Evolutionary conservation across 805 yeast genomes (phyloP).

Genomic region (Ogataea neopini): DNA sequence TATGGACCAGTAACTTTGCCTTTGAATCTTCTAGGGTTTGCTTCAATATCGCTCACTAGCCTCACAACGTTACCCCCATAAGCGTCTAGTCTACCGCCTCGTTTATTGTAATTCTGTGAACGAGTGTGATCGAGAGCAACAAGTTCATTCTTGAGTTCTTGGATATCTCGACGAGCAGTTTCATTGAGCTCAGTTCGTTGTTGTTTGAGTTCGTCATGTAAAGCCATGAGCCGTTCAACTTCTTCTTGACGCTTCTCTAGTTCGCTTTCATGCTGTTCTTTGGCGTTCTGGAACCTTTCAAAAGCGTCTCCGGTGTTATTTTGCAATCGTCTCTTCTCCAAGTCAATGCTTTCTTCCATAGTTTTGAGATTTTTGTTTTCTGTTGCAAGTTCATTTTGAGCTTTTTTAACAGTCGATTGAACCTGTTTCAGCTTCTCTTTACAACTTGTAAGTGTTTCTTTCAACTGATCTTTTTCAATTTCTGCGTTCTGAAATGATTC

Average conservation of each 20-base stretch:
- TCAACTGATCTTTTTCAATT: conserved; percentile 14
- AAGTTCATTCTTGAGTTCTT: conserved; percentile 26
- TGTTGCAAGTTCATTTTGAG: conserved; percentile 20
- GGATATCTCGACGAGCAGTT: conserved; percentile 10
- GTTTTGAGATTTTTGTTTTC: conserved; percentile 23
- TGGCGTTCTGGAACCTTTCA: conserved; percentile 30
- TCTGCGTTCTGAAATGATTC: conserved; percentile 16
- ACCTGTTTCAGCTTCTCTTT: conserved; percentile 23
- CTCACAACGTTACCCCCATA: conserved; percentile 50
- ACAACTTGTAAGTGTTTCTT: conserved; percentile 22
- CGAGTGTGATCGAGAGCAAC: conserved; percentile 17
- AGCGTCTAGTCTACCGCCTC: conserved; percentile 37
- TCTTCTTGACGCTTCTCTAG: conserved; percentile 16
- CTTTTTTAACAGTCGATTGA: conserved; percentile 26
- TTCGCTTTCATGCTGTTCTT: conserved; percentile 21
- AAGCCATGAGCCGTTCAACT: conserved; percentile 13
- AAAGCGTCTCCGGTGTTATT: conserved; percentile 46
- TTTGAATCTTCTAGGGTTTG: conserved; percentile 40
- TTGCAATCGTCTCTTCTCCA: conserved; percentile 43
- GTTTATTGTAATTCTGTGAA: conserved; percentile 36
- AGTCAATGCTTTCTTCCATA: conserved; percentile 26
- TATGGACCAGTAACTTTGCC: conserved; percentile 77
- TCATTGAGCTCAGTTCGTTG: conserved; percentile 18
- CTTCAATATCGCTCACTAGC: conserved; percentile 44
- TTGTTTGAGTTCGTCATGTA: conserved; percentile 12